A percentile compares a stretch with the other conserved stretches of the same genome.
These are phyloP conservation scores for Berberis vulgaris DNA, from an alignment of 164 flowering plant species.

Conservation along the genomic window DNA sequence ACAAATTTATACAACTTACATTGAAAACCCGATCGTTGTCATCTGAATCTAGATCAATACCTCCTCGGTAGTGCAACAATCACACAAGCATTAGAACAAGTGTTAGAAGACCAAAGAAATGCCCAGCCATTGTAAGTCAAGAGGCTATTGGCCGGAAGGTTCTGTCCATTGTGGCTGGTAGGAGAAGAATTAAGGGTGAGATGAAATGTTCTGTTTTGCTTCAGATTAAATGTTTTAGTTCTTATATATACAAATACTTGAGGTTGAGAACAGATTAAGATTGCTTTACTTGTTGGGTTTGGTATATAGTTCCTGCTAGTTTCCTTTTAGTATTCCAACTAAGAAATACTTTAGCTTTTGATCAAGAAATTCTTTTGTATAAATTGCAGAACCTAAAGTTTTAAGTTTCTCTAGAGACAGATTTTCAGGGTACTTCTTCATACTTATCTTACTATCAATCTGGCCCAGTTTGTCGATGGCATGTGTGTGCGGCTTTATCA, in stretches of 20 bases:
- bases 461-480: too few relatives aligned
- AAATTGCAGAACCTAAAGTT: too few relatives aligned
- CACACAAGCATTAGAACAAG: slow-evolving; percentile 27
- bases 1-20: too few relatives aligned
- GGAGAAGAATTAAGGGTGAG: neutral
- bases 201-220: neutral
- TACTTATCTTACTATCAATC: too few relatives aligned
- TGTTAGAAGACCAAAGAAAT: slow-evolving; percentile 23
- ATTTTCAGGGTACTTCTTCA: too few relatives aligned
- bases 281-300: slow-evolving; percentile 9
- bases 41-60: slow-evolving; percentile 10
- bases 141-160: neutral
- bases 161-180: neutral
- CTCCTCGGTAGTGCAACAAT: slow-evolving; percentile 35
- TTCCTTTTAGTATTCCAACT: too few relatives aligned
- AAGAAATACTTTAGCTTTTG: too few relatives aligned
- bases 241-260: neutral
- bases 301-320: slow-evolving; percentile 4
- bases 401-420: too few relatives aligned
- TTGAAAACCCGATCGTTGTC: too few relatives aligned
- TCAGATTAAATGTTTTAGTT: neutral
- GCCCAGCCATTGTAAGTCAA: slow-evolving; percentile 14
- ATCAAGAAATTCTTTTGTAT: too few relatives aligned
- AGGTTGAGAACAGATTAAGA: neutral
- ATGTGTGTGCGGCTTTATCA: too few relatives aligned